Conservation (phyloP, 2,329 filamentous ascomycete genomes). For the Metarhizium anisopliae region DNA sequence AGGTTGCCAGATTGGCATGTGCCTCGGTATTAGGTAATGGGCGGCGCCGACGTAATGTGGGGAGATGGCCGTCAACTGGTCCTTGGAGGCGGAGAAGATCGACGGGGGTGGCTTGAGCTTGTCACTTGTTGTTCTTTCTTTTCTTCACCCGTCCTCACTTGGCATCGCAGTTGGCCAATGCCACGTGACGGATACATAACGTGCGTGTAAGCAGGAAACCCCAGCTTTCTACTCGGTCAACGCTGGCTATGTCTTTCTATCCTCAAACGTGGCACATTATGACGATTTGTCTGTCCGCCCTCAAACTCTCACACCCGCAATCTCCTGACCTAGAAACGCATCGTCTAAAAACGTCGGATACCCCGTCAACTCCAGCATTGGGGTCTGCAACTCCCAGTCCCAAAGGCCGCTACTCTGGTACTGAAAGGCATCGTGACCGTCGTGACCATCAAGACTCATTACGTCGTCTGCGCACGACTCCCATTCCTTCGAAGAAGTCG, state of each 20-base stretch:
- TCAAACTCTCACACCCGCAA: neutral
- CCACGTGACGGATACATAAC: too few species aligned
- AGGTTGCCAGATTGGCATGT: conserved; percentile 14
- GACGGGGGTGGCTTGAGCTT: neutral
- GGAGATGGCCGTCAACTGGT: neutral
- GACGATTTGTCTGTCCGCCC: too few species aligned
- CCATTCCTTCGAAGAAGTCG: neutral
- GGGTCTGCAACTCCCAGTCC: conserved; percentile 3
- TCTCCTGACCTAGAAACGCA: neutral
- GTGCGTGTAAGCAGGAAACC: too few species aligned
- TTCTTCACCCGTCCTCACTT: too few species aligned
- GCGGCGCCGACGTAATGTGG: neutral
- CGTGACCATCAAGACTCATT: neutral
- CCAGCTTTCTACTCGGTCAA: too few species aligned
- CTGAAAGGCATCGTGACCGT: neutral
- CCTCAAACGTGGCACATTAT: too few species aligned
- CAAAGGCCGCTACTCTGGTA: neutral
- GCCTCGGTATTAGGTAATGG: conserved; percentile 1
- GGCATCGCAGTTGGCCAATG: too few species aligned
- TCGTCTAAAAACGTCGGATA: conserved; percentile 6
- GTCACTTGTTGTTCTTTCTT: neutral
- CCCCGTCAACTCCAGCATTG: conserved; percentile 4
- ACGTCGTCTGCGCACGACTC: neutral
- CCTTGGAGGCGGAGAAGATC: neutral
- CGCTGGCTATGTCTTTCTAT: too few species aligned